Evolutionary conservation across 208 protist genomes (phyloP), one percentile per base, ranked within the genome.

Genomic region (Leishmania arabica): DNA sequence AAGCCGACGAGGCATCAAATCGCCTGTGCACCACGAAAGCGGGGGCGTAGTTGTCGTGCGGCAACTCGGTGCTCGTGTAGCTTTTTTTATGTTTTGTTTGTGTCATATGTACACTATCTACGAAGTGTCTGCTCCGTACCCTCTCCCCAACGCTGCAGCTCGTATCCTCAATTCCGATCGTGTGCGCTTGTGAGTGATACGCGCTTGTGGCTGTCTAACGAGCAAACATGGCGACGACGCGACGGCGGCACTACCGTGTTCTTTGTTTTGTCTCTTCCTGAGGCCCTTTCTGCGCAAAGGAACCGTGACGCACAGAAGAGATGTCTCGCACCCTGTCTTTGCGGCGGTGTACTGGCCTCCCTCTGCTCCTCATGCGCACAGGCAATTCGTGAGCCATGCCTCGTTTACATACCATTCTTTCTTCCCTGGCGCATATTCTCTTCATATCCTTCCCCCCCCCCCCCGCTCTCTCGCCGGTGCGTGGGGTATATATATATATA

Each of bases 1-100:
- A 88, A 40, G 79, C 82, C 0, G 82, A 64, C 15, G 79, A 84
- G 71, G 73, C 83, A 37, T 77, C 78, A 1, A 75, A 79, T 68
- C 75, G 86, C 27, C 81, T 90, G 42, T 88, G 74, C 60, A 86
- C 82, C 17, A 88, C 79, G 13, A 84, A 90, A 74, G 72, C 24
- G 70, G 65, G 24, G 9, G 73, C 45, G 21, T 79, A 68, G 37
- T 11, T n/a, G 15, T 62, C 49, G 19, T 2, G 24, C 40, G 21
- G 42, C 17, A 53, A 21, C 45, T n/a, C 24, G 42, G 51, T 37
- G 24, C 5, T 1, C 11, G 27, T 6, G 27, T 34, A 34, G 21
- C n/a, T 17, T 11, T 37, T 37, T 37, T 73, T n/a, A 34, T 17
- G n/a, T 9, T 73, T 37, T 54, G 3, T 71, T 45, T 45, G 5